A percentile compares a stretch with the other conserved stretches of the same genome.
phyloP scores from a whole-genome alignment of 2,329 filamentous ascomycete genomes.

The Lachnellula arida region DNA sequence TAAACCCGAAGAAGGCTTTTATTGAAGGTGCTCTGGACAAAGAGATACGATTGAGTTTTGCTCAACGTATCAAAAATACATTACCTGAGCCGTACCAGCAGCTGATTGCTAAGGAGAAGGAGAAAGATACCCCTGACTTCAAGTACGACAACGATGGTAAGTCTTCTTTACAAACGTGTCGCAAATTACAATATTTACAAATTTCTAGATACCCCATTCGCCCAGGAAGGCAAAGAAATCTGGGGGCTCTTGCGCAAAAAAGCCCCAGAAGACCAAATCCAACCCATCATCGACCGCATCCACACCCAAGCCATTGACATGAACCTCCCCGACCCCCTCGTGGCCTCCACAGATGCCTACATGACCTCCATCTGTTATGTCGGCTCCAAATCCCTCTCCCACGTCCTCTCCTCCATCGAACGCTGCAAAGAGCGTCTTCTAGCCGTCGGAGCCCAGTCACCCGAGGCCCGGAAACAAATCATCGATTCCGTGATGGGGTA shows the following conservation, averaged over 20 bases:
- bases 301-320: constrained; percentile 70
- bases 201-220: constrained; percentile 67
- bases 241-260: constrained; percentile 77
- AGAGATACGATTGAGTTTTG: constrained; percentile 93
- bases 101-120: constrained; percentile 80
- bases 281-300: constrained; percentile 73
- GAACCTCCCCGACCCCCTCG: constrained; percentile 66
- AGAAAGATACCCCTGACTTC: constrained; percentile 93
- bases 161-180: constrained; percentile 29
- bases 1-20: constrained; percentile 90
- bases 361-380: constrained; percentile 91
- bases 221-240: constrained; percentile 78
- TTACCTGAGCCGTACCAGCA: constrained; percentile 77
- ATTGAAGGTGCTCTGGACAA: constrained; percentile 89
- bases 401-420: constrained; percentile 93
- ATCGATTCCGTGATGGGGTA: constrained; percentile 86
- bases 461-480: constrained; percentile 78
- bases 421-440: constrained; percentile 86
- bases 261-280: constrained; percentile 80
- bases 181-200: constrained; percentile 12
- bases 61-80: constrained; percentile 91
- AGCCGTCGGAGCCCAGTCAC: constrained; percentile 69
- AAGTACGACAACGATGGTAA: constrained; percentile 76
- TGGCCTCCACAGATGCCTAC: constrained; percentile 89
- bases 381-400: constrained; percentile 91